phyloP scores from a whole-genome alignment of 2,329 filamentous ascomycete species.

The Aspergillus sp. region DNA sequence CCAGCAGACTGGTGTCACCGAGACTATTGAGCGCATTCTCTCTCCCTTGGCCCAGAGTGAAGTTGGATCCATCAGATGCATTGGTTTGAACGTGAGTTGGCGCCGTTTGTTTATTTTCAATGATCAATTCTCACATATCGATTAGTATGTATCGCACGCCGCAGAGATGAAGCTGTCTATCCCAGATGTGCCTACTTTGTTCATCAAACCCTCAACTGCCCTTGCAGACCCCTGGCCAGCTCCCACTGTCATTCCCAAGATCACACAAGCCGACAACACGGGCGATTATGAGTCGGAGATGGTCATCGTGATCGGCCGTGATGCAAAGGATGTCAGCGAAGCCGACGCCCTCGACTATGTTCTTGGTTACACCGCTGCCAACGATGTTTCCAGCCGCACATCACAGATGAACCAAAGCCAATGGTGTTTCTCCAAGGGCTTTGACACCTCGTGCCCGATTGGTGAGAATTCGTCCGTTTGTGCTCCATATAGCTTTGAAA shows the following conservation, averaged over 20 bases:
- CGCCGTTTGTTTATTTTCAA: too few relatives aligned
- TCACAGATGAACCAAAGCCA: constrained; percentile 52
- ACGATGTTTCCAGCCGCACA: constrained; percentile 59
- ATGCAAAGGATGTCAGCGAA: constrained; percentile 52
- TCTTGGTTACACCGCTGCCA: constrained; percentile 59
- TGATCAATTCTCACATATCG: neutral
- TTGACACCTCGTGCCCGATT: constrained; percentile 53
- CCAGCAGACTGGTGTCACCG: constrained; percentile 40
- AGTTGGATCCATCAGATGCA: constrained; percentile 55
- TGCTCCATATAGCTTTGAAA: too few relatives aligned
- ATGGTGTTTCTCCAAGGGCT: constrained; percentile 57
- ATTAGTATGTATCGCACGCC: constrained; percentile 46
- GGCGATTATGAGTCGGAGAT: constrained; percentile 59
- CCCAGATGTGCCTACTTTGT: constrained; percentile 53
- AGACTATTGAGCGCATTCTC: constrained; percentile 40
- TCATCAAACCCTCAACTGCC: constrained; percentile 54
- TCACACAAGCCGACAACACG: constrained; percentile 49
- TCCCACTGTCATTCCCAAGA: constrained; percentile 50
- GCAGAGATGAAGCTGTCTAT: constrained; percentile 50
- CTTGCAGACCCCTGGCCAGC: constrained; percentile 52
- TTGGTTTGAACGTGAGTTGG: constrained; percentile 50
- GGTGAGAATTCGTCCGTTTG: constrained; percentile 20
- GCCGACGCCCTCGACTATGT: constrained; percentile 56
- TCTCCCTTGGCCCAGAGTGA: constrained; percentile 47
- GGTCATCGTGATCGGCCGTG: constrained; percentile 51